A percentile compares a stretch with the other conserved stretches of the same genome.
These are phyloP conservation scores for Backusella macrospora DNA, from an alignment of 192 early-diverging fungal species.

Conservation along the genomic window DNA sequence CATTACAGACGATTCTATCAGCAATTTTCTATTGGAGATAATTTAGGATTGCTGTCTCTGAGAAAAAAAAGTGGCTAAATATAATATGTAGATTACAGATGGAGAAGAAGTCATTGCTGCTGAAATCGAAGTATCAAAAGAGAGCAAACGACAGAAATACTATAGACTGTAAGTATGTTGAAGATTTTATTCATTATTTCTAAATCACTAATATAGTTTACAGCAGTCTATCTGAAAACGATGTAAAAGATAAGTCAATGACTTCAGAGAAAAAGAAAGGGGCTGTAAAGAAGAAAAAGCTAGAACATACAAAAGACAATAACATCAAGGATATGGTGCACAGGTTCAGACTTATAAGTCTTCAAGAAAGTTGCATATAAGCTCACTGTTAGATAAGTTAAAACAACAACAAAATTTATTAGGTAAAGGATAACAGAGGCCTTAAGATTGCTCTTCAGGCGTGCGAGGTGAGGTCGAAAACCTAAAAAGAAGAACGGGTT, in stretches of 20 bases:
- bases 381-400: neutral
- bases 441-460: conserved; percentile 1
- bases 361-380: conserved; percentile 5
- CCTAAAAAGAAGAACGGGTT: conserved; percentile 1
- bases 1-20: no score
- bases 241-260: neutral
- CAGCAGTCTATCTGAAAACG: neutral
- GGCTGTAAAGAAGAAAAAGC: neutral
- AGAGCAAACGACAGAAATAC: conserved; percentile 5
- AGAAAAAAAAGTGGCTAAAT: conserved; percentile 12
- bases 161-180: conserved; percentile 4
- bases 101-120: conserved; percentile 9
- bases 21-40: conserved; percentile 16
- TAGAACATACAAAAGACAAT: neutral
- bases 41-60: conserved; percentile 14
- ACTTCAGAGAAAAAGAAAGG: neutral
- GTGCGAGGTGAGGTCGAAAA: neutral
- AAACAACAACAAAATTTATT: neutral
- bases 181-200: conserved; percentile 4
- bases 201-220: conserved; percentile 2
- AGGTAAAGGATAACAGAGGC: neutral
- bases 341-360: conserved; percentile 5
- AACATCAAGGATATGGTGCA: neutral
- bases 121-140: conserved; percentile 9
- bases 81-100: neutral